Percentiles rank a stretch among this genome's conserved stretches.
Evolutionary conservation across 2,329 filamentous ascomycete genomes (phyloP).

Genomic region (Massarina eburnea): DNA sequence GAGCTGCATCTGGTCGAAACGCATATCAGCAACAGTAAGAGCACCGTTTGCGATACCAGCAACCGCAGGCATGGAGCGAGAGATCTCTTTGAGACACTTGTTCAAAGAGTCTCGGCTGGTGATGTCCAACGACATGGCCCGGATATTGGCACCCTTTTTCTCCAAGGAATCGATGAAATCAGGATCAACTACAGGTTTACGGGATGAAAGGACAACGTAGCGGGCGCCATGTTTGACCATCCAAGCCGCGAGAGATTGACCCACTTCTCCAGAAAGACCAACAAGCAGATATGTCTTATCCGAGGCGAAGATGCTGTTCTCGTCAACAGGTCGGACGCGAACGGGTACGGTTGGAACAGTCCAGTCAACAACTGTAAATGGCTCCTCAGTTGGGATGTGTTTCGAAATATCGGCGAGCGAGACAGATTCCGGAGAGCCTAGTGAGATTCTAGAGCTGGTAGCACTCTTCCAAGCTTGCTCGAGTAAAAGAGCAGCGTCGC

Average conservation of each 20-base stretch:
- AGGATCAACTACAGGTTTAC: constrained; percentile 40
- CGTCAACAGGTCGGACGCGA: constrained; percentile 6
- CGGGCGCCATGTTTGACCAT: constrained; percentile 26
- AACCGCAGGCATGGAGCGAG: constrained; percentile 12
- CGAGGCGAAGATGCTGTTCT: constrained; percentile 1
- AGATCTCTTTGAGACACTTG: not conserved
- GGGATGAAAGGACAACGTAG: constrained; percentile 41
- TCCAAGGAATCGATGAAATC: constrained; percentile 6
- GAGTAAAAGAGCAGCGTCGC: too few relatives aligned
- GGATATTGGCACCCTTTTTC: constrained; percentile 4
- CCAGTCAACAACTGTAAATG: constrained; percentile 6
- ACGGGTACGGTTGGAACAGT: not conserved
- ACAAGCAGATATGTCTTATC: constrained; percentile 13
- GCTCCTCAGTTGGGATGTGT: not conserved
- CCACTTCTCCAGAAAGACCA: constrained; percentile 24
- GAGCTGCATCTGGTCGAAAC: constrained; percentile 11
- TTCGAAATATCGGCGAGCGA: not conserved
- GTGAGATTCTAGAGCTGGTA: too few relatives aligned
- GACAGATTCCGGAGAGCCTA: too few relatives aligned
- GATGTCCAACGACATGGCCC: constrained; percentile 6
- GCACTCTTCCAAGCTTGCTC: too few relatives aligned
- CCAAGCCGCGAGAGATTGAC: constrained; percentile 18
- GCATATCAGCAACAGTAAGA: constrained; percentile 21
- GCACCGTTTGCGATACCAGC: constrained; percentile 24
- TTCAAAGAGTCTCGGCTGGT: not conserved